These are phyloP conservation scores for Calonectria montana DNA, from an alignment of 2,329 filamentous ascomycete species.

Conservation along the genomic window DNA sequence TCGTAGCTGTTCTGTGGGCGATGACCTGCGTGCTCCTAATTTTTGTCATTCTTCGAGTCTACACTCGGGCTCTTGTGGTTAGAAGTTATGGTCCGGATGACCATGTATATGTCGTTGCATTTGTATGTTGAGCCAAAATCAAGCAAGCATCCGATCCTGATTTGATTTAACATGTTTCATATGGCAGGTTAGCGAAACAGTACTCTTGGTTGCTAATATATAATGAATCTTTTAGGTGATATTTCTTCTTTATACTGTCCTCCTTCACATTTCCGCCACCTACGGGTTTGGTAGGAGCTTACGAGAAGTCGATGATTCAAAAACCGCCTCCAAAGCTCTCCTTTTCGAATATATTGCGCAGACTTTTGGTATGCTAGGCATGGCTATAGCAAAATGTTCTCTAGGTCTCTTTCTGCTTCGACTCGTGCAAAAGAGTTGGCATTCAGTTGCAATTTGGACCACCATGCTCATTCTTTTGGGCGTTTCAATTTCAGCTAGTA, in stretches of 20 bases:
- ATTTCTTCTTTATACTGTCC: slow-evolving; percentile 45
- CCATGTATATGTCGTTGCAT: slow-evolving; percentile 40
- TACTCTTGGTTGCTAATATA: not conserved
- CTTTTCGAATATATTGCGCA: slow-evolving; percentile 46
- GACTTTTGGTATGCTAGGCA: slow-evolving; percentile 49
- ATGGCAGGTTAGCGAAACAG: not conserved
- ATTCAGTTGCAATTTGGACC: slow-evolving; percentile 47
- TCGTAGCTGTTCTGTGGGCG: slow-evolving; percentile 26
- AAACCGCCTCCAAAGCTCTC: slow-evolving; percentile 35
- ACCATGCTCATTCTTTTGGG: slow-evolving; percentile 31
- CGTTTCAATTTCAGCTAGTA: not conserved
- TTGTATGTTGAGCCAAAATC: not conserved
- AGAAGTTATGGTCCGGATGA: slow-evolving; percentile 45
- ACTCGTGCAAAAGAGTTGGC: slow-evolving; percentile 45
- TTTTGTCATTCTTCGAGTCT: slow-evolving; percentile 48
- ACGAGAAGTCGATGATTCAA: slow-evolving; percentile 27
- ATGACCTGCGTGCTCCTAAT: slow-evolving; percentile 33
- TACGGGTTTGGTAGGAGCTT: slow-evolving; percentile 48
- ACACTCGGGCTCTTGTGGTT: slow-evolving; percentile 46
- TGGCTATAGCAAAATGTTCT: slow-evolving; percentile 49
- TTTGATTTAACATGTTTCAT: not conserved
- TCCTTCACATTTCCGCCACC: slow-evolving; percentile 41
- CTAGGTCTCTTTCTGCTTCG: slow-evolving; percentile 51
- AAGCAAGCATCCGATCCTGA: not conserved
- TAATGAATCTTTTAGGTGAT: slow-evolving; percentile 12